These are phyloP conservation scores for Aspergillus ibericus DNA, from an alignment of 2,329 filamentous ascomycete genomes.

Conservation along the genomic window DNA sequence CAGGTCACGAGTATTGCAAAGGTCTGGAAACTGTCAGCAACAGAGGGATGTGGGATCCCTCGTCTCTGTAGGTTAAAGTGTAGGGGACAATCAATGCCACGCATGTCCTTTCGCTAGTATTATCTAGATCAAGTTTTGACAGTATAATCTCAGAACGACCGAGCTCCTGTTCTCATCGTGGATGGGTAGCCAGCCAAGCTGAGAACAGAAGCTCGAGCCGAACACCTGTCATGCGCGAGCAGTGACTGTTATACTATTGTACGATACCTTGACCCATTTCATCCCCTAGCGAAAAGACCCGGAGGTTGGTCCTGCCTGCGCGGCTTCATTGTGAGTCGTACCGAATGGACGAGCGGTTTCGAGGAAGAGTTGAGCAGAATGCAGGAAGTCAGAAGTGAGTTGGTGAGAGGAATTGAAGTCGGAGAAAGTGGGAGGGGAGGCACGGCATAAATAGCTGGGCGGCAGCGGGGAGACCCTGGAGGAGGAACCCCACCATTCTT, in stretches of 20 bases:
- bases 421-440: constrained; percentile 6
- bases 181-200: not conserved
- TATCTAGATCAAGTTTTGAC: constrained; percentile 83
- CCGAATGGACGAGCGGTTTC: constrained; percentile 19
- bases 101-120: constrained; percentile 87
- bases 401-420: not conserved
- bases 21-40: constrained; percentile 28
- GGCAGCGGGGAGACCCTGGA: not conserved
- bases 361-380: not conserved
- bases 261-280: constrained; percentile 46
- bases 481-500: not conserved
- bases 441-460: not conserved
- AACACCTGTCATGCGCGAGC: constrained; percentile 48
- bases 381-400: too few species aligned
- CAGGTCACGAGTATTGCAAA: constrained; percentile 34
- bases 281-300: constrained; percentile 31
- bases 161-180: not conserved
- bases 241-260: constrained; percentile 39
- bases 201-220: constrained; percentile 21
- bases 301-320: constrained; percentile 22
- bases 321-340: constrained; percentile 34
- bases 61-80: constrained; percentile 23
- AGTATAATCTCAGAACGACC: constrained; percentile 72
- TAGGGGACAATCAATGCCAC: constrained; percentile 57
- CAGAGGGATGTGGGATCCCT: constrained; percentile 20